phyloP scores from a whole-genome alignment of 2,329 filamentous ascomycete species.

The Penicillium sp. region DNA sequence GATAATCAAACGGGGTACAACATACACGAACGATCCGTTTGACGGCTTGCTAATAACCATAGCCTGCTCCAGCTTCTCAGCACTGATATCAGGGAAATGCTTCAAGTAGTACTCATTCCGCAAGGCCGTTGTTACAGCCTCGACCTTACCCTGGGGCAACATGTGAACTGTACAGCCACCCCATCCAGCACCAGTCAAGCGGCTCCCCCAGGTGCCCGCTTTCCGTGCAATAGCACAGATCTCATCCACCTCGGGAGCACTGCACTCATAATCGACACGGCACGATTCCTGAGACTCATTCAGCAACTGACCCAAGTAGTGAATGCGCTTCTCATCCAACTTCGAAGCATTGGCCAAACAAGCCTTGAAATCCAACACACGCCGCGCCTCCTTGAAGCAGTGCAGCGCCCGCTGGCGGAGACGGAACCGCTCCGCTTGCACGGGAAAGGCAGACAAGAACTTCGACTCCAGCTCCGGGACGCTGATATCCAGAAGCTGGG shows the following conservation, averaged over 20 bases:
- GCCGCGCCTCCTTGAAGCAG: constrained; percentile 84
- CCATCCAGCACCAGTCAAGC: constrained; percentile 93
- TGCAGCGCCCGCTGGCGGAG: constrained; percentile 85
- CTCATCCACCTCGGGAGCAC: constrained; percentile 86
- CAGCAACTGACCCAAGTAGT: constrained; percentile 74
- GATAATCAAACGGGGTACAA: not conserved
- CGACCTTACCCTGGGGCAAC: constrained; percentile 78
- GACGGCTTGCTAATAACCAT: constrained; percentile 84
- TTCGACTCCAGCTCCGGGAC: constrained; percentile 70
- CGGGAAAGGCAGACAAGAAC: constrained; percentile 85
- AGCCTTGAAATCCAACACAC: constrained; percentile 79
- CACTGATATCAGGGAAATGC: constrained; percentile 64
- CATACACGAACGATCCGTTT: constrained; percentile 46
- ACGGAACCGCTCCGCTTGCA: constrained; percentile 83
- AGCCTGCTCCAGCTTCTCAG: constrained; percentile 73
- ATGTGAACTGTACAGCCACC: constrained; percentile 95
- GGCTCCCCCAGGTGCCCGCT: constrained; percentile 79
- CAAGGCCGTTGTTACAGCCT: constrained; percentile 73
- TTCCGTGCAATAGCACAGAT: constrained; percentile 76
- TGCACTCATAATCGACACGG: constrained; percentile 84
- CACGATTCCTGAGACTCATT: constrained; percentile 89
- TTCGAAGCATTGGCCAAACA: constrained; percentile 62
- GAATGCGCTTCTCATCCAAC: constrained; percentile 65
- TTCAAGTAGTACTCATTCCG: constrained; percentile 79
- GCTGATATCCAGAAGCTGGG: constrained; percentile 66